These are phyloP conservation scores for Phytophthora boehmeriae DNA, from an alignment of 352 stramenopile genomes.

Conservation along the genomic window DNA sequence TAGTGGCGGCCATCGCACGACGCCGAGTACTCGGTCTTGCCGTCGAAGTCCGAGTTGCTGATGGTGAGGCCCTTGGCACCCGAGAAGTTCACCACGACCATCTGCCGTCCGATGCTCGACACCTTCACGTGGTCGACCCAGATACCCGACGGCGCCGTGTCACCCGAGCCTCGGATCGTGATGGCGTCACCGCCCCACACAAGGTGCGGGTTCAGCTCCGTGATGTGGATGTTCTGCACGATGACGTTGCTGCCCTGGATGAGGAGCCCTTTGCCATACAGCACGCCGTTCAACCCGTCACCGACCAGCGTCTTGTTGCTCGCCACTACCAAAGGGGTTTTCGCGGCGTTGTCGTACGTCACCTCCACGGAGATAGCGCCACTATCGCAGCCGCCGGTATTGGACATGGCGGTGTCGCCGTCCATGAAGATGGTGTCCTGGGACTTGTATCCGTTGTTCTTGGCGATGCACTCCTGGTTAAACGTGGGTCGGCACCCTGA, in stretches of 20 bases:
- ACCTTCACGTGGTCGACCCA: conserved; percentile 27
- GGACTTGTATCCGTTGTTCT: conserved; percentile 46
- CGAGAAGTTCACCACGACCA: conserved; percentile 43
- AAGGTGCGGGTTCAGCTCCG: conserved; percentile 22
- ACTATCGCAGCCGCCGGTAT: conserved; percentile 40
- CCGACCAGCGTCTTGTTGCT: conserved; percentile 53
- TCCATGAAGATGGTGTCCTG: conserved; percentile 46
- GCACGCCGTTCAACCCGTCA: conserved; percentile 36
- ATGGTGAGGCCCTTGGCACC: conserved; percentile 43
- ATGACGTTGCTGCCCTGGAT: conserved; percentile 55
- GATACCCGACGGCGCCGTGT: conserved; percentile 19
- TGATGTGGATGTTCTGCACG: conserved; percentile 44
- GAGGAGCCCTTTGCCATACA: conserved; percentile 45
- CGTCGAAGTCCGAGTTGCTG: conserved; percentile 37
- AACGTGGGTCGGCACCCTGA: conserved; percentile 36
- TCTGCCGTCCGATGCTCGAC: conserved; percentile 37
- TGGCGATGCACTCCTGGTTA: conserved; percentile 24
- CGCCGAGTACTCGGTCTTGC: conserved; percentile 21
- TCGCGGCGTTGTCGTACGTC: conserved; percentile 45
- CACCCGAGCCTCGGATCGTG: conserved; percentile 6
- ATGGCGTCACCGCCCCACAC: conserved; percentile 21
- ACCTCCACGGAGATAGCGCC: conserved; percentile 33
- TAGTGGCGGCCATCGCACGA: conserved; percentile 51
- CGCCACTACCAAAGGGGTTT: conserved; percentile 33
- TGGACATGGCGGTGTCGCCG: conserved; percentile 33